Percentiles rank a stretch among this genome's conserved stretches.
phyloP scores from a whole-genome alignment of 2,329 filamentous ascomycete species.

The Alternaria longipes region DNA sequence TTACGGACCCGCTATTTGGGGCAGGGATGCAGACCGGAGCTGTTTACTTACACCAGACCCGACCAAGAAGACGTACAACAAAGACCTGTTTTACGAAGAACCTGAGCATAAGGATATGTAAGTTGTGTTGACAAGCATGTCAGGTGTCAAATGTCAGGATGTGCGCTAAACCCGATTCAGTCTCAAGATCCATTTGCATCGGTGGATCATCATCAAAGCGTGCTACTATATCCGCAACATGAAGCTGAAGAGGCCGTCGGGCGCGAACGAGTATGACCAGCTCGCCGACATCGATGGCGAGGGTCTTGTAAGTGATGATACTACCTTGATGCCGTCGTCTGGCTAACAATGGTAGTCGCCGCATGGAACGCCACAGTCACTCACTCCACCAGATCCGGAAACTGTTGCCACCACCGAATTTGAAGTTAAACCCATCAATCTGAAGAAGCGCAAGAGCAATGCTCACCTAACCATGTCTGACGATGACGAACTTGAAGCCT shows the following conservation, averaged over 20 bases:
- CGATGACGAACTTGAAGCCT: slow-evolving; percentile 37
- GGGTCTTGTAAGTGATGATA: slow-evolving; percentile 25
- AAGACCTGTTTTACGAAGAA: slow-evolving; percentile 45
- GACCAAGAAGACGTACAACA: slow-evolving; percentile 48
- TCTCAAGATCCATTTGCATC: slow-evolving; percentile 49
- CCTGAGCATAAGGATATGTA: slow-evolving; percentile 46
- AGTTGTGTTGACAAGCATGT: slow-evolving; percentile 20
- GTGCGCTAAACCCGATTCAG: slow-evolving; percentile 28
- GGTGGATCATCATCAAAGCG: slow-evolving; percentile 53
- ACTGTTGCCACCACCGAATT: slow-evolving; percentile 31
- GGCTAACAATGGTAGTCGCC: slow-evolving; percentile 42
- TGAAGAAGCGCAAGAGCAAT: slow-evolving; percentile 48
- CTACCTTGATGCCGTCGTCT: background rate
- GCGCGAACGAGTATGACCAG: slow-evolving; percentile 42
- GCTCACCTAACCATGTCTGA: slow-evolving; percentile 43
- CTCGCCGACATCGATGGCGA: slow-evolving; percentile 45
- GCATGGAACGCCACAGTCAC: slow-evolving; percentile 39
- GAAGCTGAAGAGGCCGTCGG: slow-evolving; percentile 48
- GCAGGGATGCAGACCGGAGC: slow-evolving; percentile 44
- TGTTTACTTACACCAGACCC: slow-evolving; percentile 45
- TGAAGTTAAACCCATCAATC: slow-evolving; percentile 33
- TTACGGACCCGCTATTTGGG: slow-evolving; percentile 49
- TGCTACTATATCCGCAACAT: slow-evolving; percentile 52
- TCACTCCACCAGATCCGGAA: slow-evolving; percentile 36
- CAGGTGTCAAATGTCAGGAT: slow-evolving; percentile 9